Percentiles rank a stretch among this genome's conserved stretches.
Evolutionary conservation across 2,329 filamentous ascomycete genomes (phyloP).

Genomic region (Xylaria sp.): DNA sequence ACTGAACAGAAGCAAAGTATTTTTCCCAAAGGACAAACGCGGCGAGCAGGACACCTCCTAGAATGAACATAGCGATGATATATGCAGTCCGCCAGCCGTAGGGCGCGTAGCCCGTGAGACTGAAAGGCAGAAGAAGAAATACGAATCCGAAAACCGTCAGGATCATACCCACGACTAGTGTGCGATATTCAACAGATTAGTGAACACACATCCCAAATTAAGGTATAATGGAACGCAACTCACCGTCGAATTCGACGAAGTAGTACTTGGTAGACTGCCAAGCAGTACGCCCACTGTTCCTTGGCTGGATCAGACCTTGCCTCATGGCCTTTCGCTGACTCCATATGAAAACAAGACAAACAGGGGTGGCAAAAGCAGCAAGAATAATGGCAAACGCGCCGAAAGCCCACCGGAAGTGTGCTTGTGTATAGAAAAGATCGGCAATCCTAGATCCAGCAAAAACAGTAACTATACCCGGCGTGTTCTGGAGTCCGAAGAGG

Average conservation of each 20-base stretch:
- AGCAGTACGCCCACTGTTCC: constrained; percentile 53
- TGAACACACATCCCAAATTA: not conserved
- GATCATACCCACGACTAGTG: constrained; percentile 59
- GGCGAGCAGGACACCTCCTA: constrained; percentile 2
- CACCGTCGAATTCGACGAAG: constrained; percentile 67
- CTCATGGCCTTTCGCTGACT: constrained; percentile 60
- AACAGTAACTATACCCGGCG: constrained; percentile 57
- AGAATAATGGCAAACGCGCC: constrained; percentile 72
- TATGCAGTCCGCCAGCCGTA: constrained; percentile 20
- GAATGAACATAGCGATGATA: constrained; percentile 21
- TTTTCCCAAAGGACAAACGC: constrained; percentile 21
- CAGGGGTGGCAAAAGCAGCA: constrained; percentile 58
- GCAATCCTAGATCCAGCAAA: constrained; percentile 58
- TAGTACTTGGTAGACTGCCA: constrained; percentile 64
- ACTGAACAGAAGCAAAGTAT: constrained; percentile 23
- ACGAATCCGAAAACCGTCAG: constrained; percentile 59
- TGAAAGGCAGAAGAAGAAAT: constrained; percentile 13
- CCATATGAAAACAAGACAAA: constrained; percentile 51
- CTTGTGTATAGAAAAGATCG: constrained; percentile 52
- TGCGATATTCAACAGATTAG: not conserved
- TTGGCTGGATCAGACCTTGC: constrained; percentile 56
- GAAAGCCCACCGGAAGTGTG: constrained; percentile 62
- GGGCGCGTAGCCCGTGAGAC: constrained; percentile 14
- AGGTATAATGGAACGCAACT: constrained; percentile 12
- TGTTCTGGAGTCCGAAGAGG: constrained; percentile 55